Evolutionary conservation across 1,284 basidiomycete species (phyloP).

Genomic region (Irpex sp.): DNA sequence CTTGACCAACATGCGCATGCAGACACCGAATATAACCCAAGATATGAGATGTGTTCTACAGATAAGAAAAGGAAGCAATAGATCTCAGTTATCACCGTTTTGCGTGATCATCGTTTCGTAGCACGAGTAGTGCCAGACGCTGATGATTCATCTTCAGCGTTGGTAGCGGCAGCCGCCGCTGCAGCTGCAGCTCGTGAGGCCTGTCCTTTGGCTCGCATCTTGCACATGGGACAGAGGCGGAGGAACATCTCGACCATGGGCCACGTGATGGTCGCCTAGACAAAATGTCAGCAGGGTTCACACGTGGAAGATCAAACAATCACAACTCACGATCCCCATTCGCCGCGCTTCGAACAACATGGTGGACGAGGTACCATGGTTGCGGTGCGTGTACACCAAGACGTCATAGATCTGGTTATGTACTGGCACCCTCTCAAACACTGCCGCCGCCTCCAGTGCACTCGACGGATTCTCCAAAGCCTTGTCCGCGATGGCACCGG

Average conservation of each 20-base stretch:
- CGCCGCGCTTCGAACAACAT: constrained; percentile 55
- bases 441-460: constrained; percentile 34
- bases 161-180: not conserved
- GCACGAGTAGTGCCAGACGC: constrained; percentile 11
- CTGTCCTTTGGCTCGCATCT: constrained; percentile 30
- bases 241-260: constrained; percentile 70
- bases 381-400: constrained; percentile 60
- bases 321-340: constrained; percentile 53
- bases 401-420: constrained; percentile 66
- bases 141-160: constrained; percentile 19
- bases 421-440: constrained; percentile 63
- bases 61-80: not conserved
- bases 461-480: constrained; percentile 22
- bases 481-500: constrained; percentile 19
- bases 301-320: constrained; percentile 1
- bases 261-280: constrained; percentile 64
- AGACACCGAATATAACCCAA: not conserved
- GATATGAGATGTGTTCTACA: not conserved
- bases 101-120: constrained; percentile 17
- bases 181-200: constrained; percentile 2
- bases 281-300: constrained; percentile 5
- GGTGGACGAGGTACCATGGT: constrained; percentile 46
- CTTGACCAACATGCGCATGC: not conserved
- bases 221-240: constrained; percentile 61
- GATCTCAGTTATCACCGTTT: not conserved